Base-by-base conservation (phyloP, 306 rosid species). In the Prunus dulcis region DNA sequence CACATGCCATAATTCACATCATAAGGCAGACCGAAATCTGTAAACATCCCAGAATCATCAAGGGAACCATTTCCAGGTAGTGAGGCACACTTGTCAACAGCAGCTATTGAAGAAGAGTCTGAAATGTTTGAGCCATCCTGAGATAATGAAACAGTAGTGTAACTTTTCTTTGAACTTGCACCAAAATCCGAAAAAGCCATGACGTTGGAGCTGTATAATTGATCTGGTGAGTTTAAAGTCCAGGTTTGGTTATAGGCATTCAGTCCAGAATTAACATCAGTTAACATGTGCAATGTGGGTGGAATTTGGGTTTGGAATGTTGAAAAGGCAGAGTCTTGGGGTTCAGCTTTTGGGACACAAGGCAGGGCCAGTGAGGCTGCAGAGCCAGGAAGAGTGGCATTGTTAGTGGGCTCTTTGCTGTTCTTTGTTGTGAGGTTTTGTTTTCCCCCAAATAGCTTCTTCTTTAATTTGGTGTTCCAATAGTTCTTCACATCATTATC, bases 401-500 rank as follows among this genome's bases (percentile, higher is more conserved):
- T 81, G 18, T 53, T 46, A 12, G 78, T 30, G n/a, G 80, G 45
- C 74, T 27, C 78, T 64, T 52, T 56, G 12, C 32, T 8, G 13
- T 76, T 56, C 19, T 77, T 22, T 34, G 67, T 10, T 67, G 83
- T 70, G 74, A 80, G 80, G 72, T 28, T 68, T 55, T 72, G 58
- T 72, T 86, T 80, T 77, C 83, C 90, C 27, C 90, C 76, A 63
- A 88, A 49, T 0, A 87, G 71, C 82, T 87, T 91, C 88, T 91
- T 93, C 90, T 91, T 93, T 17, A 93, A 73, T 74, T 85, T 91
- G 50, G 98, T 88, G 84, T 93, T 93, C 98, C 98, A 93, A 62
- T 93, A 67, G 82, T 93, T 93, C 78, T 93, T 93, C 80, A 93
- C 89, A 82, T 91, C 98, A 73, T 93, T 93, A 85, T 93, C 98